These are phyloP conservation scores for Lithospermum erythrorhizon DNA, from an alignment of 257 asterid genomes.

Conservation along the genomic window DNA sequence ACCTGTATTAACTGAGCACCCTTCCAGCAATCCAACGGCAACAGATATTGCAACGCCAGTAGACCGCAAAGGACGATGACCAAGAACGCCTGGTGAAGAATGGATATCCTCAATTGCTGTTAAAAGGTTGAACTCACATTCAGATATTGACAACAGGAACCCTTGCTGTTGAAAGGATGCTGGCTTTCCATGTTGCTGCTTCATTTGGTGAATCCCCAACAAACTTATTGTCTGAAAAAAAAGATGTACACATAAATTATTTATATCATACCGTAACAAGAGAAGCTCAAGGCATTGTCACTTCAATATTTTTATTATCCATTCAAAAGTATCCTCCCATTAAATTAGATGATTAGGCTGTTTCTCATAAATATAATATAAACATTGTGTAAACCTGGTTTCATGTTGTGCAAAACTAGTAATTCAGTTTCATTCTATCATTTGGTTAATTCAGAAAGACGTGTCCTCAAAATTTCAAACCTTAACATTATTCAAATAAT, in stretches of 20 bases:
- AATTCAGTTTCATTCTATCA: too few species aligned
- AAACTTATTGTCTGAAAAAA: constrained; percentile 50
- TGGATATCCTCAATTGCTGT: constrained; percentile 77
- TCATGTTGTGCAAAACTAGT: too few species aligned
- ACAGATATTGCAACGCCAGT: constrained; percentile 86
- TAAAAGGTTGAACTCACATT: constrained; percentile 70
- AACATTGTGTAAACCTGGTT: too few species aligned
- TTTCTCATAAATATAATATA: too few species aligned
- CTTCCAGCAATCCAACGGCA: constrained; percentile 86
- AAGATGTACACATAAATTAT: constrained; percentile 7
- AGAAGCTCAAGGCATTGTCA: neutral
- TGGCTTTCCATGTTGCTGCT: constrained; percentile 49
- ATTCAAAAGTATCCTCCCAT: neutral
- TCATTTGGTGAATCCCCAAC: constrained; percentile 50
- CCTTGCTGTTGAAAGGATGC: constrained; percentile 50
- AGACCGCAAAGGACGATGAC: constrained; percentile 72
- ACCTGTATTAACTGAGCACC: constrained; percentile 55
- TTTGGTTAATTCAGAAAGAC: neutral
- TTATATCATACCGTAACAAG: neutral
- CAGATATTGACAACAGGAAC: constrained; percentile 61
- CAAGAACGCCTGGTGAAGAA: constrained; percentile 41
- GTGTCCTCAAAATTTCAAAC: neutral
- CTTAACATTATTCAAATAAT: neutral
- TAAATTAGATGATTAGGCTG: too few species aligned
- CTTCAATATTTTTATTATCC: neutral